Evolutionary conservation across 1,284 basidiomycete species (phyloP).

Genomic region (Irpex sp.): DNA sequence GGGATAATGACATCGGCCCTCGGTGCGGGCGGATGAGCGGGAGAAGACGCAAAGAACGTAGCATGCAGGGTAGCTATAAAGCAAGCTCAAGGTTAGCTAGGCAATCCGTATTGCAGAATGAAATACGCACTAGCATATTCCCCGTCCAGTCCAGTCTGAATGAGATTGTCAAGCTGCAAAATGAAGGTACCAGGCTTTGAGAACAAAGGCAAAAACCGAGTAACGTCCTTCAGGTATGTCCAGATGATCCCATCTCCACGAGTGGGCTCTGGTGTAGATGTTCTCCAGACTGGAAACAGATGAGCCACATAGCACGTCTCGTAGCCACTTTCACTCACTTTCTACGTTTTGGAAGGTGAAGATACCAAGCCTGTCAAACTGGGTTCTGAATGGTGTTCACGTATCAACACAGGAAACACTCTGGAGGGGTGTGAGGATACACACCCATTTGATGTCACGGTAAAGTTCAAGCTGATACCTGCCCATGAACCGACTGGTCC

Average conservation of each 20-base stretch:
- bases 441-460: constrained; percentile 68
- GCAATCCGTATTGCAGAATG: neutral
- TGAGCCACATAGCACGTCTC: neutral
- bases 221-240: constrained; percentile 76
- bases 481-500: constrained; percentile 71
- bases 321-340: constrained; percentile 39
- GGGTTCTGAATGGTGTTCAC: constrained; percentile 35
- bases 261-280: constrained; percentile 76
- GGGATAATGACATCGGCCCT: constrained; percentile 66
- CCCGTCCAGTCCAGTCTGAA: constrained; percentile 55
- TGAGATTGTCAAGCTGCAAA: constrained; percentile 67
- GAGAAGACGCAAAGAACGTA: constrained; percentile 65
- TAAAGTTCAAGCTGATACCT: constrained; percentile 71
- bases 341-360: constrained; percentile 76
- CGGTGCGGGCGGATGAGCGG: constrained; percentile 49
- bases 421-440: neutral
- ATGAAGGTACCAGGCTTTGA: constrained; percentile 63
- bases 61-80: constrained; percentile 60
- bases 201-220: constrained; percentile 69
- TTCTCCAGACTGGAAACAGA: constrained; percentile 60
- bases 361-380: constrained; percentile 70
- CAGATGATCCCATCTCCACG: constrained; percentile 67
- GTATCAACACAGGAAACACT: neutral
- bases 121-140: constrained; percentile 57
- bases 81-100: neutral